phyloP scores from a whole-genome alignment of 1,284 basidiomycete species.

The Bjerkandera adusta region DNA sequence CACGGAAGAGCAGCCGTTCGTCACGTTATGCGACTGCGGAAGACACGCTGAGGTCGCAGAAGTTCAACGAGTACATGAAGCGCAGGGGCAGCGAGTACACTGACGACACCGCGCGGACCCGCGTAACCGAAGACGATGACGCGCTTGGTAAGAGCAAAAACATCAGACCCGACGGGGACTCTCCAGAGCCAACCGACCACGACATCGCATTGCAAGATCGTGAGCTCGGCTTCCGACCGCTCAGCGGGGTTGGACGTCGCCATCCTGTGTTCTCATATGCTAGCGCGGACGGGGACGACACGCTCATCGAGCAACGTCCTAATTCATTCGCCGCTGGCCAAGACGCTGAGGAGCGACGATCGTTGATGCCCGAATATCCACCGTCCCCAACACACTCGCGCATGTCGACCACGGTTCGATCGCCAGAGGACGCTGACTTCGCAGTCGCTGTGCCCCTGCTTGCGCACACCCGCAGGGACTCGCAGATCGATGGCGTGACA shows the following conservation, averaged over 20 bases:
- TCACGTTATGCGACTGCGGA: slow-evolving; percentile 25
- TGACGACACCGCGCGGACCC: slow-evolving; percentile 33
- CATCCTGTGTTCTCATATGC: background rate
- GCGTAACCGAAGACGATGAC: slow-evolving; percentile 24
- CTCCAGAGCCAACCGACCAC: background rate
- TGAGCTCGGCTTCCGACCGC: slow-evolving; percentile 7
- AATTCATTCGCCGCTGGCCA: too few relatives aligned
- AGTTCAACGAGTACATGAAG: slow-evolving; percentile 32
- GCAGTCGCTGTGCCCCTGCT: slow-evolving; percentile 32
- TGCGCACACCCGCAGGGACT: slow-evolving; percentile 28
- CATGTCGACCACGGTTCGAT: slow-evolving; percentile 9
- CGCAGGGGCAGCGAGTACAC: slow-evolving; percentile 28
- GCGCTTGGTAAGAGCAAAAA: slow-evolving; percentile 20
- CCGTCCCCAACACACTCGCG: slow-evolving; percentile 24
- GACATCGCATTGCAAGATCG: background rate
- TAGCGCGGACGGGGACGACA: background rate
- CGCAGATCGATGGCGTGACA: slow-evolving; percentile 7
- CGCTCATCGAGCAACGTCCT: too few relatives aligned
- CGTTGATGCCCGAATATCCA: slow-evolving; percentile 3
- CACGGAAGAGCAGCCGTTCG: slow-evolving; percentile 24
- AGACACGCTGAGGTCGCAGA: slow-evolving; percentile 30
- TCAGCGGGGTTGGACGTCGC: background rate
- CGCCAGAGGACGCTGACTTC: slow-evolving; percentile 24
- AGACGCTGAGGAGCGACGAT: background rate
- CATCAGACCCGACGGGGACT: background rate